Base-by-base conservation (phyloP, 192 early-diverging fungal species). In the Allomyces macrogynus region DNA sequence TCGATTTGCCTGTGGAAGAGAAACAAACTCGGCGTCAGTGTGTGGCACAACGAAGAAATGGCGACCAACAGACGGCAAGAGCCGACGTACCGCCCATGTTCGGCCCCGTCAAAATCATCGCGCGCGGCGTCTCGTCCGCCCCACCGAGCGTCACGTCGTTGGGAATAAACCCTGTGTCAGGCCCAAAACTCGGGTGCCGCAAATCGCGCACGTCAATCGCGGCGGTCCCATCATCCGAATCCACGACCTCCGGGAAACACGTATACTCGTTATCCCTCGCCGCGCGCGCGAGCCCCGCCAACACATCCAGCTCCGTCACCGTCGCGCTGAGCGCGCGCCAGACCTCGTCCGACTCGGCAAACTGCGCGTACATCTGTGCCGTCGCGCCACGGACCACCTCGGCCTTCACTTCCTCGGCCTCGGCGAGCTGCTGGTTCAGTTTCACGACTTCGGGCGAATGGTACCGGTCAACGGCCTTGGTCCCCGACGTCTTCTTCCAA, bases 41-140 rank as follows among this genome's bases (percentile, higher is more conserved):
- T 7, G 32, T 8, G 26, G 26, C 26, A 4, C 26, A 27, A n/a
- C n/a, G n/a, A n/a, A 27, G 26, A 1, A 27, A 27, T 4, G 26
- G 26, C 1, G 26, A 27, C 4, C 4, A 40, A 40, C 32, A n/a
- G n/a, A n/a, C n/a, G n/a, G n/a, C n/a, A 4, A 27, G 26, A 2
- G 32, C 7, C 5, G 8, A 40, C 32, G 32, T 8, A 64, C 96
- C 96, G 70, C 94, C 96, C 91, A 97, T 97, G 73, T 99, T 99
- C n/a, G 96, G 94, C 23, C 96, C 96, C 0, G 96, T 97, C 11
- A 99, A 76, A 12, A 97, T 86, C 74, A 97, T 84, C 65, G 77
- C 86, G 43, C 82, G 67, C 18, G 72, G 69, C 32, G 75, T 72
- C 0, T 67, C 43, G n/a, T 75, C 78, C 23, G 60, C 68, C 8